Evolutionary conservation across 805 yeast genomes (phyloP).

Genomic region (Saccharomyces paradoxus): DNA sequence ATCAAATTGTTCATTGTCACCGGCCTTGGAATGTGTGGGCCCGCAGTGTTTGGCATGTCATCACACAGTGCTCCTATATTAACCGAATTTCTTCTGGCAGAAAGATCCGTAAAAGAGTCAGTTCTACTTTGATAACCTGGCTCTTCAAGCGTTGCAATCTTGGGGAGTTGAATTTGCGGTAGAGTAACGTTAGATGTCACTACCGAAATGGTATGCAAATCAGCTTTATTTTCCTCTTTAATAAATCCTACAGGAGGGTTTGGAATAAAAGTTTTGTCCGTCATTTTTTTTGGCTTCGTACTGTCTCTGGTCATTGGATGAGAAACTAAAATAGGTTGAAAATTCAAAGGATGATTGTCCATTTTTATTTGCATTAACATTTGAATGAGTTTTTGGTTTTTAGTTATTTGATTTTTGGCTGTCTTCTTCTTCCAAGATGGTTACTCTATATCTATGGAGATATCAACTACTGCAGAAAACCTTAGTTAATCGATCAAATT

Average conservation of each 20-base stretch:
- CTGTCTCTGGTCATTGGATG: neutral
- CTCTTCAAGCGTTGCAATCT: neutral
- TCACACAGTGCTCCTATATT: neutral
- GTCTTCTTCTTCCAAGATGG: neutral
- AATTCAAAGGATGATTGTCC: neutral
- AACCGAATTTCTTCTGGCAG: neutral
- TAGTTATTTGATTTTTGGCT: too few species aligned
- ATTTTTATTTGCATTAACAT: neutral
- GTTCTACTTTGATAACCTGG: neutral
- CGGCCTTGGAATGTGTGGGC: neutral
- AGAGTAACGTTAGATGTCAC: neutral
- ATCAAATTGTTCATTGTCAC: neutral
- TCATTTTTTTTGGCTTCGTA: neutral
- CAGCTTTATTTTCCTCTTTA: neutral
- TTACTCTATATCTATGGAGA: neutral
- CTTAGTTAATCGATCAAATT: neutral
- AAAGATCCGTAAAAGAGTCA: neutral
- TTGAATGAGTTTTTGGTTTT: neutral
- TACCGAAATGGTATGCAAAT: neutral
- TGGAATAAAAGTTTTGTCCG: neutral
- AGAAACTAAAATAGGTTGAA: neutral
- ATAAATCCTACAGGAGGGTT: neutral
- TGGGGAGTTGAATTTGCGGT: neutral
- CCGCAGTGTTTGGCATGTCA: neutral
- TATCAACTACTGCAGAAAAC: neutral